phyloP scores from a whole-genome alignment of 176 grass and related monocot species.

The Oryza australiensis region DNA sequence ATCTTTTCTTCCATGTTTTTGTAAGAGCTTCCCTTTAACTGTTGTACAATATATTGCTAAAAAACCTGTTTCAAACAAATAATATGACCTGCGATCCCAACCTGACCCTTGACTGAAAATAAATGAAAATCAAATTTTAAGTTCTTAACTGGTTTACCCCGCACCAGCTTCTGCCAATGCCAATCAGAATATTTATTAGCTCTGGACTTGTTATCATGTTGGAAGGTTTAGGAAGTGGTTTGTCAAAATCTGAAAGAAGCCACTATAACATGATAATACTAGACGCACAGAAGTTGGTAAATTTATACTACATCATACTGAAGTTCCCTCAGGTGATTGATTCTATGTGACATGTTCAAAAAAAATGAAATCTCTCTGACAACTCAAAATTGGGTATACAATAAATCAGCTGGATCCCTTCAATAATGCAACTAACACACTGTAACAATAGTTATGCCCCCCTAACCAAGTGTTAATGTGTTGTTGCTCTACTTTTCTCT shows the following conservation, averaged over 20 bases:
- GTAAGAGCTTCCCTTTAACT: neutral
- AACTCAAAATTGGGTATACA: neutral
- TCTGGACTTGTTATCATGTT: neutral
- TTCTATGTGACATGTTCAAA: neutral
- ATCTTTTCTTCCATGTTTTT: conserved; percentile 1
- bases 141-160: neutral
- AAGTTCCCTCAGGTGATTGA: neutral
- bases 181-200: neutral
- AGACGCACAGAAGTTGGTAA: neutral
- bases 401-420: neutral
- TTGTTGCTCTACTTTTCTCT: neutral
- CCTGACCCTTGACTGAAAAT: neutral
- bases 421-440: neutral
- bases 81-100: neutral
- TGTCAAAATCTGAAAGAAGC: neutral
- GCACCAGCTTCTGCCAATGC: neutral
- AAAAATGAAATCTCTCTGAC: neutral
- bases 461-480: neutral
- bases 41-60: neutral
- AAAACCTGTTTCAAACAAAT: neutral
- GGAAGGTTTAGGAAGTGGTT: neutral
- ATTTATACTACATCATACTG: conserved; percentile 3
- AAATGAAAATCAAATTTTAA: neutral
- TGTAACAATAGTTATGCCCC: neutral
- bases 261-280: neutral